These are phyloP conservation scores for Penicillium verhagenii DNA, from an alignment of 495 filamentous ascomycete species.

Conservation along the genomic window DNA sequence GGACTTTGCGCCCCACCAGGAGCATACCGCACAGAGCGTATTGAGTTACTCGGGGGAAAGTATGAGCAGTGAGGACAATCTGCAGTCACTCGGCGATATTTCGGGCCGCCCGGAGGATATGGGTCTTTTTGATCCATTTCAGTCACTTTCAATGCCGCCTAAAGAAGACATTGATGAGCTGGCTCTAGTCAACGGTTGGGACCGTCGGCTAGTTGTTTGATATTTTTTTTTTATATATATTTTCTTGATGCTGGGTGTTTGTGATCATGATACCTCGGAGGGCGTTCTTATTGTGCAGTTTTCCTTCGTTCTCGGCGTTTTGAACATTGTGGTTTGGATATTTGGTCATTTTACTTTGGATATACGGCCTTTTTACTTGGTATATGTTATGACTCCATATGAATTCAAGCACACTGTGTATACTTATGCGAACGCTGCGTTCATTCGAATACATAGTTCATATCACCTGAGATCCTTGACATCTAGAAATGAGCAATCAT, in stretches of 20 bases:
- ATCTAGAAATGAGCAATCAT: no score
- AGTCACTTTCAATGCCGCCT: slow-evolving; percentile 48
- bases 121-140: slow-evolving; percentile 41
- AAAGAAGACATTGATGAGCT: slow-evolving; percentile 38
- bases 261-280: slow-evolving; percentile 11
- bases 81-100: slow-evolving; percentile 19
- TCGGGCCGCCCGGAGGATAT: slow-evolving; percentile 31
- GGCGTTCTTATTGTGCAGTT: slow-evolving; percentile 9
- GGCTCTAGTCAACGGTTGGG: slow-evolving; percentile 34
- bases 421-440: not conserved
- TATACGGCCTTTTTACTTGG: not conserved
- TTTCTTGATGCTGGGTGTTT: not conserved
- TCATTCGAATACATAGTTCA: not conserved
- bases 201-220: slow-evolving; percentile 42
- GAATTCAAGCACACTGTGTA: not conserved
- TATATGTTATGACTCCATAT: not conserved
- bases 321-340: not conserved
- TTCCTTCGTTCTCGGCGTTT: not conserved
- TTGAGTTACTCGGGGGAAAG: slow-evolving; percentile 78
- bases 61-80: slow-evolving; percentile 51
- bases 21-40: slow-evolving; percentile 60
- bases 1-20: slow-evolving; percentile 32
- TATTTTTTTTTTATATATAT: not conserved
- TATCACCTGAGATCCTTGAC: no score
- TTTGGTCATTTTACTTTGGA: not conserved